Evolutionary conservation across 371 early-diverging fungal species (phyloP), one percentile per base, ranked within the genome.

Genomic region (Dinochytrium kinnereticum): DNA sequence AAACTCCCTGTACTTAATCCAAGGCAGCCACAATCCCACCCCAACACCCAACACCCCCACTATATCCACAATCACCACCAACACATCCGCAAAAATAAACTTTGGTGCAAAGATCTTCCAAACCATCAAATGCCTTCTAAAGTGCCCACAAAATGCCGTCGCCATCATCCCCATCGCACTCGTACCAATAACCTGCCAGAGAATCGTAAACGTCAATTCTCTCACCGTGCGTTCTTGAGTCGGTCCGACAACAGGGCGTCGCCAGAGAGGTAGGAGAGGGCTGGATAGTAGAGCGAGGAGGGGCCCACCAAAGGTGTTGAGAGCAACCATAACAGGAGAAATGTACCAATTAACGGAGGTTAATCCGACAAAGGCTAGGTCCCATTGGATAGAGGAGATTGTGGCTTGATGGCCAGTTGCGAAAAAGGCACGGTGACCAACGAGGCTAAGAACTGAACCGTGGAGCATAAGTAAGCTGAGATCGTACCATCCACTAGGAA

Each of bases 31-130:
- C 40, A 84, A 51, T 30, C 81, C 82, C 15, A 75, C 78, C 0
- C 81, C 64, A 1, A 77, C 75, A 24, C 82, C 77, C 51, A 87
- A 69, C 19, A 85, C 10, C 1, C 70, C 69, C 7, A 69, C 69
- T 7, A 84, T 51, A 61, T 83, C 86, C 69, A 82, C 78, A 15
- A 77, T 59, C 51, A 87, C n/a, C 68, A 86, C 24, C 30, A 70
- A 76, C 0, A 86, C 80, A 33, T 80, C 90, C 10, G 88, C 90
- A 44, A 95, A 84, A 79, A 97, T 86, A 74, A 92, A 95, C 67
- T 96, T 84, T 0, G 98, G 97, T 1, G 94, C 95, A 88, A 94
- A 97, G 26, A 96, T 88, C 74, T 94, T 93, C 98, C 97, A 97
- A 19, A 95, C 94, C 96, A 95, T 95, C 73, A 96, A 84, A 79